Percentiles rank a stretch among this genome's conserved stretches.
Evolutionary conservation across 129 eudicot species (phyloP).

Genomic region (Flaveria linearis): DNA sequence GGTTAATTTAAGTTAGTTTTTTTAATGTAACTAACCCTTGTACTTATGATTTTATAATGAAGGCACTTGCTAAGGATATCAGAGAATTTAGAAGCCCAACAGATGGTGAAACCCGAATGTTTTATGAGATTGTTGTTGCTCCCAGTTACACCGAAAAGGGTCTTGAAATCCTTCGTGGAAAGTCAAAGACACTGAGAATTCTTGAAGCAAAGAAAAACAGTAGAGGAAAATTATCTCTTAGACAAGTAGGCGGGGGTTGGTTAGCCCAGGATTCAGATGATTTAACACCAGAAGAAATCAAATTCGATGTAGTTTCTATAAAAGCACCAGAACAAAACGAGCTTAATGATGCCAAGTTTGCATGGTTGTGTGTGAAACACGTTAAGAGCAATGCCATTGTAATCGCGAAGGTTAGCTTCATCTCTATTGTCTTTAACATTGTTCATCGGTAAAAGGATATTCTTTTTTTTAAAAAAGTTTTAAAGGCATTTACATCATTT

Average conservation of each 20-base stretch:
- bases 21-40: neutral
- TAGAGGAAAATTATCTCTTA: slow-evolving; percentile 79
- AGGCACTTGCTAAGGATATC: slow-evolving; percentile 92
- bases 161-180: slow-evolving; percentile 93
- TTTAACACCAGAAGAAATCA: slow-evolving; percentile 78
- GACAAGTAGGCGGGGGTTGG: slow-evolving; percentile 99
- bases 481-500: neutral
- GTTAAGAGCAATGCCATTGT: slow-evolving; percentile 97
- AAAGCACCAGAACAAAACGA: slow-evolving; percentile 63
- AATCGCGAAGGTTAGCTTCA: slow-evolving; percentile 72
- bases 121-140: slow-evolving; percentile 94
- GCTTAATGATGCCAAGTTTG: slow-evolving; percentile 78
- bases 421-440: neutral
- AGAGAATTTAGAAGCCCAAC: slow-evolving; percentile 98
- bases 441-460: neutral
- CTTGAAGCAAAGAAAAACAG: slow-evolving; percentile 87
- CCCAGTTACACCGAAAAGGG: slow-evolving; percentile 81
- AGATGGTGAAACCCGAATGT: slow-evolving; percentile 95
- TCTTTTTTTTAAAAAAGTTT: neutral
- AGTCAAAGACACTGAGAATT: slow-evolving; percentile 88
- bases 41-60: slow-evolving; percentile 10
- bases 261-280: slow-evolving; percentile 94
- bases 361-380: slow-evolving; percentile 96
- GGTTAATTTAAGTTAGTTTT: neutral
- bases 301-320: slow-evolving; percentile 60